phyloP scores from a whole-genome alignment of 2,329 filamentous ascomycete genomes.

The Apiospora rasikravindrae region DNA sequence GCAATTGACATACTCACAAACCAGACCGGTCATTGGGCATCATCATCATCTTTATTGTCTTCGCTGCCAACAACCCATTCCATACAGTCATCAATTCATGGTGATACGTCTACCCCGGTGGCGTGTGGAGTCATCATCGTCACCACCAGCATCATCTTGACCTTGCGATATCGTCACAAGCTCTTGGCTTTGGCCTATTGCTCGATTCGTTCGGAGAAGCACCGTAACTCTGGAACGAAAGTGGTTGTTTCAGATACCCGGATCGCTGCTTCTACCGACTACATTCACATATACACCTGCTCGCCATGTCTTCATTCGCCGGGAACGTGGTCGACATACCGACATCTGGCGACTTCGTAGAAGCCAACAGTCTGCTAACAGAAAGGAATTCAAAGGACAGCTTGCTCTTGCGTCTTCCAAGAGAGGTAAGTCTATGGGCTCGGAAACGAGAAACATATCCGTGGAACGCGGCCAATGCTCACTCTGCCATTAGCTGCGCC shows the following conservation, averaged over 20 bases:
- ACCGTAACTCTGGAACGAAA: background rate
- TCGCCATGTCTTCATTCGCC: background rate
- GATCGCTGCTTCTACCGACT: background rate
- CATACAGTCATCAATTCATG: background rate
- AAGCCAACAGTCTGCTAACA: constrained; percentile 4
- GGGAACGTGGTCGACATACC: background rate
- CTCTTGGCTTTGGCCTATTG: background rate
- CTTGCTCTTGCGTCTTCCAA: constrained; percentile 6
- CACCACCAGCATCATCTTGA: constrained; percentile 6
- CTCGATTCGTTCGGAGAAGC: background rate
- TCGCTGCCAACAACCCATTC: background rate
- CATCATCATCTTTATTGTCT: background rate
- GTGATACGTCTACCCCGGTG: background rate
- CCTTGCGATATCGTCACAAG: background rate
- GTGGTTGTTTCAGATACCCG: background rate
- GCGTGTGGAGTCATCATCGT: constrained; percentile 9
- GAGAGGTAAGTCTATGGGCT: background rate
- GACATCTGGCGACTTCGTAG: background rate
- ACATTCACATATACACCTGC: background rate
- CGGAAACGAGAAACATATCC: background rate
- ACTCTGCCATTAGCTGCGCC: constrained; percentile 18
- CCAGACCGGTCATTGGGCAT: background rate
- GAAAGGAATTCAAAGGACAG: background rate
- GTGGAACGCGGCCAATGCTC: background rate
- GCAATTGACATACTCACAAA: background rate